Evolutionary conservation across 1,284 basidiomycete species (phyloP).

Genomic region (Ceraceosorus guamensis): DNA sequence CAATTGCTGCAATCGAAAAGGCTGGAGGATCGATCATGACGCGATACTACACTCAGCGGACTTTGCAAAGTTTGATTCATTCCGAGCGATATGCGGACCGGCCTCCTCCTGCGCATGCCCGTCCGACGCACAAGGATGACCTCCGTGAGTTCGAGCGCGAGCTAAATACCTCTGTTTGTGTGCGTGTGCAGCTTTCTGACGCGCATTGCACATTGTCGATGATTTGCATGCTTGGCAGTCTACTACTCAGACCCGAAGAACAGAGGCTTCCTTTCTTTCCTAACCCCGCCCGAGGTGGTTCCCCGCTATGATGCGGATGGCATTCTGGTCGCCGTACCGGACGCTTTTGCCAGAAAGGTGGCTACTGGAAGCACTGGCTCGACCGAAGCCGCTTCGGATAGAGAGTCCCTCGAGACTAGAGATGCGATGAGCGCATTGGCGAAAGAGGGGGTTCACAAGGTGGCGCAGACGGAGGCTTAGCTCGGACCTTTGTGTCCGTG

Average conservation of each 20-base stretch:
- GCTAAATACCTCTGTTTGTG: not conserved
- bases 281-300: not conserved
- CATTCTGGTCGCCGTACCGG: too few species aligned
- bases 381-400: too few species aligned
- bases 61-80: conserved; percentile 71
- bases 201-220: not conserved
- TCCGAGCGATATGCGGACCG: conserved; percentile 46
- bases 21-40: conserved; percentile 78
- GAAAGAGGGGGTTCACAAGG: too few species aligned
- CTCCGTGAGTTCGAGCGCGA: conserved; percentile 27
- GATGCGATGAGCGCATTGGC: too few species aligned
- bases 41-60: conserved; percentile 83
- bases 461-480: too few species aligned
- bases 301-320: too few species aligned
- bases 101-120: conserved; percentile 27
- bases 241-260: conserved; percentile 32
- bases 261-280: conserved; percentile 32
- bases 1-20: conserved; percentile 74
- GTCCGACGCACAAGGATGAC: conserved; percentile 39
- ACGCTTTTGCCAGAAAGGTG: too few species aligned
- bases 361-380: too few species aligned
- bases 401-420: too few species aligned
- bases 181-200: not conserved
- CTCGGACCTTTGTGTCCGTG: too few species aligned
- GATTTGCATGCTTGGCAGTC: conserved; percentile 9